Conservation (phyloP, 2,329 filamentous ascomycete genomes). For the Paecilomyces sp. region DNA sequence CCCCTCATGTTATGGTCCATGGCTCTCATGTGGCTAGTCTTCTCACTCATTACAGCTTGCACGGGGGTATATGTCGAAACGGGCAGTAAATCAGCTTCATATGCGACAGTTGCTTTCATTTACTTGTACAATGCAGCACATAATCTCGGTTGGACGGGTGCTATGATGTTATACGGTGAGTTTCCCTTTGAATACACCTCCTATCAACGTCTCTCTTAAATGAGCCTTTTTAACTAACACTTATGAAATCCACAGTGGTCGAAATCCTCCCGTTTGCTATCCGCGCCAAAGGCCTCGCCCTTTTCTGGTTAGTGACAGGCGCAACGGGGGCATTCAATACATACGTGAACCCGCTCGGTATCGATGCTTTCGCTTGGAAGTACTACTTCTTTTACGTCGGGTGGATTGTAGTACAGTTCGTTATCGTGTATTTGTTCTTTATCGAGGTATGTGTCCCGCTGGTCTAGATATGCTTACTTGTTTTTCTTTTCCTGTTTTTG, state of each 20-base stretch:
- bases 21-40: slow-evolving; percentile 7
- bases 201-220: not conserved
- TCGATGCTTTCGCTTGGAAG: slow-evolving; percentile 14
- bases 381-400: slow-evolving; percentile 8
- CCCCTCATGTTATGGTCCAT: slow-evolving; percentile 35
- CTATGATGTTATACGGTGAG: not conserved
- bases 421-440: not conserved
- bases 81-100: not conserved
- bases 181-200: not conserved
- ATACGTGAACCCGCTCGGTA: slow-evolving; percentile 15
- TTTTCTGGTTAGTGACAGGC: slow-evolving; percentile 10
- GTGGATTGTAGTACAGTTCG: not conserved
- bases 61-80: slow-evolving; percentile 2
- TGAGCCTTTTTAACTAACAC: not conserved
- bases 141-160: not conserved
- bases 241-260: slow-evolving; percentile 17
- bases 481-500: not conserved
- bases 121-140: slow-evolving; percentile 33
- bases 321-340: slow-evolving; percentile 13
- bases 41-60: slow-evolving; percentile 5
- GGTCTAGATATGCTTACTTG: not conserved
- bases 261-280: slow-evolving; percentile 19
- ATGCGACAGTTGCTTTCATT: slow-evolving; percentile 44
- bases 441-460: not conserved
- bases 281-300: slow-evolving; percentile 16